Conservation (phyloP, 208 protist genomes). For the Leishmania guyanensis region DNA sequence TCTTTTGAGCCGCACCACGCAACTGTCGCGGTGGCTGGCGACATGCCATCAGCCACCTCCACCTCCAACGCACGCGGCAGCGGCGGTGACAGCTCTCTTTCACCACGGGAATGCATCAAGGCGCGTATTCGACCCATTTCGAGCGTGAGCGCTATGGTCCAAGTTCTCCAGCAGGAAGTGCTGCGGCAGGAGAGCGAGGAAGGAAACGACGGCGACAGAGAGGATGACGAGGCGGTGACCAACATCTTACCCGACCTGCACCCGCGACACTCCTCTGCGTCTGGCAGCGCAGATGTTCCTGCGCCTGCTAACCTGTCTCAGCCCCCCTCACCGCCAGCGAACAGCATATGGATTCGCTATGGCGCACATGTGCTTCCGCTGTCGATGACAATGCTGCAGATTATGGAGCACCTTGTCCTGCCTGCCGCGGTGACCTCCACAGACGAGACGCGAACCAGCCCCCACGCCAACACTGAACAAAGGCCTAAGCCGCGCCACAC, state of each 20-base stretch:
- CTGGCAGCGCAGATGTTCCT: not conserved
- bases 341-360: slow-evolving; percentile 64
- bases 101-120: slow-evolving; percentile 19
- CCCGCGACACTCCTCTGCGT: slow-evolving; percentile 5
- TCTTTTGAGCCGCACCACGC: slow-evolving; percentile 33
- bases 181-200: slow-evolving; percentile 17
- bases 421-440: slow-evolving; percentile 14
- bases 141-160: slow-evolving; percentile 29
- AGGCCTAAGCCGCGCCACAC: not conserved
- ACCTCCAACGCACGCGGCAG: not conserved
- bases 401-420: slow-evolving; percentile 51
- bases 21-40: slow-evolving; percentile 19
- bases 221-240: slow-evolving; percentile 24
- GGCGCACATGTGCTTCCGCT: slow-evolving; percentile 68
- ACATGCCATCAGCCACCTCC: not conserved
- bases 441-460: slow-evolving; percentile 1
- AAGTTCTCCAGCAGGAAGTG: slow-evolving; percentile 30
- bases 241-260: slow-evolving; percentile 32
- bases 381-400: slow-evolving; percentile 78
- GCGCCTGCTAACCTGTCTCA: not conserved
- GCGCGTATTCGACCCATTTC: slow-evolving; percentile 31
- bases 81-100: not conserved
- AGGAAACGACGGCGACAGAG: slow-evolving; percentile 13
- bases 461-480: not conserved
- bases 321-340: slow-evolving; percentile 6